phyloP scores from a whole-genome alignment of 2,329 filamentous ascomycete species.

The Cladosporium sp. region DNA sequence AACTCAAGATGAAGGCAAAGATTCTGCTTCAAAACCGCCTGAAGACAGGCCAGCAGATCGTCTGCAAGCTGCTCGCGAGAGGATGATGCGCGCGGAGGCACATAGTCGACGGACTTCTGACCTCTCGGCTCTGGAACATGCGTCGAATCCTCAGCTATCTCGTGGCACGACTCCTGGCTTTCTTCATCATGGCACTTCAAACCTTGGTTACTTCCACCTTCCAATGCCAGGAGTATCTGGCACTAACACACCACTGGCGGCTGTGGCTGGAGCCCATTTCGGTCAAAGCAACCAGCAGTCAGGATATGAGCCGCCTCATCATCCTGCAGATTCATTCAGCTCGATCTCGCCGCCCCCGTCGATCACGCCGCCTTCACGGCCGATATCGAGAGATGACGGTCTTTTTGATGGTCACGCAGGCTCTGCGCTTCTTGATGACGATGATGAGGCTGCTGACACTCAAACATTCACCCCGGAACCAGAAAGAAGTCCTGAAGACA shows the following conservation, averaged over 20 bases:
- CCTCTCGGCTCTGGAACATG: slow-evolving; percentile 3
- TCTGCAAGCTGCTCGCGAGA: slow-evolving; percentile 15
- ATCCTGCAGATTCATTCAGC: slow-evolving; percentile 37
- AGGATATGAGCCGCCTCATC: slow-evolving; percentile 20
- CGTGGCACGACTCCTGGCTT: slow-evolving; percentile 50
- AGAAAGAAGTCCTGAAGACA: slow-evolving; percentile 76
- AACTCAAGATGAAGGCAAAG: not conserved
- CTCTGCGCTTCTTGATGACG: slow-evolving; percentile 20
- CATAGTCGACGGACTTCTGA: slow-evolving; percentile 8
- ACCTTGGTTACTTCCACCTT: slow-evolving; percentile 77
- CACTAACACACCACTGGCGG: slow-evolving; percentile 73
- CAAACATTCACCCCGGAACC: slow-evolving; percentile 52
- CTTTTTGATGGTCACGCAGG: slow-evolving; percentile 22
- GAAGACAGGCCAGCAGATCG: slow-evolving; percentile 15
- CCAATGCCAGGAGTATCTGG: slow-evolving; percentile 71
- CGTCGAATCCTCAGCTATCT: slow-evolving; percentile 16
- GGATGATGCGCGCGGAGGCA: slow-evolving; percentile 13
- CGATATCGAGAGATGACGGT: slow-evolving; percentile 37
- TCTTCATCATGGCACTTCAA: slow-evolving; percentile 65
- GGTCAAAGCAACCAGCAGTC: slow-evolving; percentile 29
- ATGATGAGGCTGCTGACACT: slow-evolving; percentile 26
- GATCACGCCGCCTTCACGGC: slow-evolving; percentile 40
- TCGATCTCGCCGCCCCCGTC: slow-evolving; percentile 46
- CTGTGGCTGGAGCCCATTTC: slow-evolving; percentile 68
- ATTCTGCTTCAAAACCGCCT: not conserved